Evolutionary conservation across 306 rosid genomes (phyloP).

Genomic region (Gleditsia sinensis): DNA sequence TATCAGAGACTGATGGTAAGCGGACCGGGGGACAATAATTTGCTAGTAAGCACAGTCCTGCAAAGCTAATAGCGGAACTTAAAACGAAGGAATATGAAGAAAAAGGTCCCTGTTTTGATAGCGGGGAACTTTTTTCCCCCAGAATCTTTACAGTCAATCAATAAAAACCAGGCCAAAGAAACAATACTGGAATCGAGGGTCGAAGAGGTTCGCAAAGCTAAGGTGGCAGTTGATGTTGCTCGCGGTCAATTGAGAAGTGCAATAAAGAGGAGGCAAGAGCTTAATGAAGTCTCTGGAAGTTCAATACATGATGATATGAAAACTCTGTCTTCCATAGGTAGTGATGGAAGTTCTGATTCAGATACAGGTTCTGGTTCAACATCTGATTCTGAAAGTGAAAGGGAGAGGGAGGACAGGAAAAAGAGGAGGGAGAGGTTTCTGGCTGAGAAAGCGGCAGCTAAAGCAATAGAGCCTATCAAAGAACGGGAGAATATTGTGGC

Average conservation of each 20-base stretch:
- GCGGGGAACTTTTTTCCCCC: constrained; percentile 37
- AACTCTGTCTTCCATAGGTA: constrained; percentile 57
- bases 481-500: constrained; percentile 89
- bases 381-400: constrained; percentile 85
- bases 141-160: constrained; percentile 33
- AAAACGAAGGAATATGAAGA: constrained; percentile 45
- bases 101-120: constrained; percentile 32
- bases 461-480: constrained; percentile 75
- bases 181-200: constrained; percentile 21
- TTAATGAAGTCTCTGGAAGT: constrained; percentile 47
- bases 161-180: constrained; percentile 30
- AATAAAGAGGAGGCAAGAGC: constrained; percentile 46
- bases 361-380: constrained; percentile 75
- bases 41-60: constrained; percentile 40
- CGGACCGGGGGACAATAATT: constrained; percentile 34
- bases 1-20: constrained; percentile 47
- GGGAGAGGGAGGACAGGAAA: constrained; percentile 80
- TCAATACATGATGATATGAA: constrained; percentile 62
- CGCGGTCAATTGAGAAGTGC: constrained; percentile 46
- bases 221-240: constrained; percentile 40
- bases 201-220: constrained; percentile 38
- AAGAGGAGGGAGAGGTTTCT: constrained; percentile 70
- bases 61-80: constrained; percentile 35
- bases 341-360: constrained; percentile 70
- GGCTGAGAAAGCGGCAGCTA: constrained; percentile 90